Evolutionary conservation across 2,329 filamentous ascomycete species (phyloP).

Genomic region (Pseudocercospora vitis): DNA sequence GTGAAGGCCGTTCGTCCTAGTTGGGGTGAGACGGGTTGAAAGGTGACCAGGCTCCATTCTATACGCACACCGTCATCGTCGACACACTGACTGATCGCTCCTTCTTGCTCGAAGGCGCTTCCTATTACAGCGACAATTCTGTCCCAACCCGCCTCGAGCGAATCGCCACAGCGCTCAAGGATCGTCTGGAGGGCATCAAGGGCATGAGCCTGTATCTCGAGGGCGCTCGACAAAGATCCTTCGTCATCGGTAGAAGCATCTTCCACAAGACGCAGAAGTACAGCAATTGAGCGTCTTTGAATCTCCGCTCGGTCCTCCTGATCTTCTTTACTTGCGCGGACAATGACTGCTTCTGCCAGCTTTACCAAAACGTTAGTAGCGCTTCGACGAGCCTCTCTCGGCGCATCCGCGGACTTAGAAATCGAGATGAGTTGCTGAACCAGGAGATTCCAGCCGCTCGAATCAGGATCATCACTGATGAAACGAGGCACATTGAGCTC

Average conservation of each 20-base stretch:
- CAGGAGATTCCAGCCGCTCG: slow-evolving; percentile 75
- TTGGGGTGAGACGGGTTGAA: slow-evolving; percentile 60
- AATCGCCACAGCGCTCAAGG: slow-evolving; percentile 85
- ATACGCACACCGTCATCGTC: slow-evolving; percentile 25
- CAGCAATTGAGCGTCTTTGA: slow-evolving; percentile 35
- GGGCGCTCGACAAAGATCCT: slow-evolving; percentile 32
- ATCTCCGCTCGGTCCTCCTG: slow-evolving; percentile 35
- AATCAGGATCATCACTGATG: slow-evolving; percentile 62
- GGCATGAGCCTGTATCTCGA: slow-evolving; percentile 68
- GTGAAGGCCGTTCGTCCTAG: slow-evolving; percentile 85
- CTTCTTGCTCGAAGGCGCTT: slow-evolving; percentile 65
- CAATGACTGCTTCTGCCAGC: slow-evolving; percentile 50
- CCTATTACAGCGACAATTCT: slow-evolving; percentile 81
- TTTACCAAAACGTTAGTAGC: slow-evolving; percentile 53
- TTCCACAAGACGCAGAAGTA: slow-evolving; percentile 51
- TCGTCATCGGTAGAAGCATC: slow-evolving; percentile 30
- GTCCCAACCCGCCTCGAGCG: slow-evolving; percentile 78
- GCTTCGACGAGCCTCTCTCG: slow-evolving; percentile 48
- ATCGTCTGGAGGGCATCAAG: slow-evolving; percentile 67
- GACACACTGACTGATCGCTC: slow-evolving; percentile 4
- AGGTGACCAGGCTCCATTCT: slow-evolving; percentile 34
- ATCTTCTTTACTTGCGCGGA: slow-evolving; percentile 54
- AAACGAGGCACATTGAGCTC: slow-evolving; percentile 59
- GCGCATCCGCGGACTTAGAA: slow-evolving; percentile 42
- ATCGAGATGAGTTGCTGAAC: slow-evolving; percentile 55